These are phyloP conservation scores for Sphaerostilbella broomeana DNA, from an alignment of 2,329 filamentous ascomycete genomes.

Conservation along the genomic window DNA sequence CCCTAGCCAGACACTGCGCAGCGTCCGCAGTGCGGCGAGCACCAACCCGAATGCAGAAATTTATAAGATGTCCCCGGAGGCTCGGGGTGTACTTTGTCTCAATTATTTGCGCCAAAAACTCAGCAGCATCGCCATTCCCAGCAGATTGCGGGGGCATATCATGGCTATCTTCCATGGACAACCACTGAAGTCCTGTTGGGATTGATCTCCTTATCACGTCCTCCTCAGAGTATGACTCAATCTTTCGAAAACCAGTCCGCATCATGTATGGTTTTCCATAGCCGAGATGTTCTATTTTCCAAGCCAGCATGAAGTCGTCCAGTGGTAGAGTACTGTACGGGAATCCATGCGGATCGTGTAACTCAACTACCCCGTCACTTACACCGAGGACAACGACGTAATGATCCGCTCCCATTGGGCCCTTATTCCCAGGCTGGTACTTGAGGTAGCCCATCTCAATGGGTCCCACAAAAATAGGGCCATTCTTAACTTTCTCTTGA, in stretches of 20 bases:
- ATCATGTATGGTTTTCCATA: constrained; percentile 17
- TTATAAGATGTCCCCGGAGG: constrained; percentile 9
- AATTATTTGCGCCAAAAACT: constrained; percentile 11
- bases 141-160: constrained; percentile 13
- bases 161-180: constrained; percentile 1
- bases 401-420: constrained; percentile 16
- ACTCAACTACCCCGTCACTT: constrained; percentile 3
- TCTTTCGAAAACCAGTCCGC: constrained; percentile 13
- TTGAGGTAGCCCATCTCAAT: constrained; percentile 16
- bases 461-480: constrained; percentile 16
- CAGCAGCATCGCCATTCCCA: constrained; percentile 13
- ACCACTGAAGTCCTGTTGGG: constrained; percentile 10
- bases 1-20: constrained; percentile 13
- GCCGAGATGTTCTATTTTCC: constrained; percentile 14
- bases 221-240: constrained; percentile 12
- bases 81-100: constrained; percentile 4
- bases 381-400: constrained; percentile 15
- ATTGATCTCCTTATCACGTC: constrained; percentile 15
- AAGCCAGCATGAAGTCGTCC: constrained; percentile 14
- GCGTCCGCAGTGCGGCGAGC: constrained; percentile 15
- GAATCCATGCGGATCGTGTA: constrained; percentile 16
- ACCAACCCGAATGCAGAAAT: constrained; percentile 15
- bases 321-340: constrained; percentile 16
- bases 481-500: constrained; percentile 9
- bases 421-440: constrained; percentile 13